Base-by-base conservation (phyloP, 371 early-diverging fungal species). In the Mortierella sp. region DNA sequence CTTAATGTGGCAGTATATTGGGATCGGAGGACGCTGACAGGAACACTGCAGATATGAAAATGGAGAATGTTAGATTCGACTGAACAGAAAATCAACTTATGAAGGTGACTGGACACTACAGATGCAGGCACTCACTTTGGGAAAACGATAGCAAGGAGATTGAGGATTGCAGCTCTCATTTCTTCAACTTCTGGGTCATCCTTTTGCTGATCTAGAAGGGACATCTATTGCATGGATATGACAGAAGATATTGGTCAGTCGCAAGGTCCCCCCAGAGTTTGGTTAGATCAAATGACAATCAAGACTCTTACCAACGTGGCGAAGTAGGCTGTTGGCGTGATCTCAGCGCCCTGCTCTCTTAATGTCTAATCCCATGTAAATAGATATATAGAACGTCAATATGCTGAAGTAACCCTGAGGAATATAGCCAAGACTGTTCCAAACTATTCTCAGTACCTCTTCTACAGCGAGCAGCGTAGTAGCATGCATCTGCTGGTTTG, bases 401-500 rank as follows among this genome's bases (percentile, higher is more conserved):
- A 38, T 53, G 40, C n/a, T 32, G 33, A 38, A 43, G 48, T 15
- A 36, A 4, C n/a, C 1, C 50, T n/a, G n/a, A 50, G 16, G 7
- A 50, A n/a, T 21, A n/a, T 16, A 11, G 28, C 22, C 19, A 52
- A 22, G n/a, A 4, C 4, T 28, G 58, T 7, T 8, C 28, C 58
- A 33, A 53, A 53, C 6, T 16, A 7, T 7, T 24, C 40, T 38
- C 11, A 19, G 72, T 86, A 91, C 92, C 86, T 95, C 94, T 83
- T 97, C 98, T 58, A 97, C 92, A 24, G 97, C 98, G 52, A 92
- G 71, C 68, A 97, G 87, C 36, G 95, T 92, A 40, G 92, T 88
- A 59, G 94, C 96, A 77, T 88, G 89, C 75, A 81, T 72, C 72
- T 81, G 81, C 84, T 96, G 96, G 86, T 96, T 96, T 59, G 91